A percentile compares a stretch with the other conserved stretches of the same genome.
phyloP scores from a whole-genome alignment of 805 yeast species.

The Ogataea haglerorum region DNA sequence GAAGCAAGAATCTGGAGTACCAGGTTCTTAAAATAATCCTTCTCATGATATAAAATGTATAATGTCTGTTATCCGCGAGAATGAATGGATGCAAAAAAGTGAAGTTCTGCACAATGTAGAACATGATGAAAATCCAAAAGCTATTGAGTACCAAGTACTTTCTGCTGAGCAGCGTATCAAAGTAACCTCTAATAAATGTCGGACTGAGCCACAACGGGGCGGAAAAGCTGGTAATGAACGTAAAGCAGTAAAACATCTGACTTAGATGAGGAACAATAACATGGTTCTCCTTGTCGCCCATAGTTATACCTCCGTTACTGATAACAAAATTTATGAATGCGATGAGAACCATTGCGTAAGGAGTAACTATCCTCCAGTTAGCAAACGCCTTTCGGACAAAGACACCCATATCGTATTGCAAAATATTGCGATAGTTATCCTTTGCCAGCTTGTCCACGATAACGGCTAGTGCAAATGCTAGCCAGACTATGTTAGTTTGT shows the following conservation, averaged over 20 bases:
- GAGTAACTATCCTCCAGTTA: slow-evolving; percentile 35
- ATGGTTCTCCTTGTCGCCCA: slow-evolving; percentile 92
- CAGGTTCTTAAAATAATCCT: slow-evolving; percentile 51
- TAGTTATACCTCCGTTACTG: slow-evolving; percentile 77
- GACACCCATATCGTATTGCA: slow-evolving; percentile 21
- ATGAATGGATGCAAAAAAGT: slow-evolving; percentile 87
- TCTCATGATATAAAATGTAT: slow-evolving; percentile 81
- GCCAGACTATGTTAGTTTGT: slow-evolving; percentile 92
- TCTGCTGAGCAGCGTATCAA: slow-evolving; percentile 29
- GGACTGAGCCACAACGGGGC: slow-evolving; percentile 69
- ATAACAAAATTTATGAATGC: slow-evolving; percentile 56
- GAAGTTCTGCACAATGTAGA: slow-evolving; percentile 48
- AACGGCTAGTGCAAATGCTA: slow-evolving; percentile 53
- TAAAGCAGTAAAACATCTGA: slow-evolving; percentile 75
- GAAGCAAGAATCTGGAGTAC: slow-evolving; percentile 46
- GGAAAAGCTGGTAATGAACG: slow-evolving; percentile 62
- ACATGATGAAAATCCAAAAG: slow-evolving; percentile 33
- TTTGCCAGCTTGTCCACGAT: slow-evolving; percentile 49
- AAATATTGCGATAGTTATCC: slow-evolving; percentile 28
- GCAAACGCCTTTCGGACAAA: slow-evolving; percentile 33
- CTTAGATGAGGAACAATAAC: slow-evolving; percentile 65
- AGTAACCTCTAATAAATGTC: slow-evolving; percentile 39
- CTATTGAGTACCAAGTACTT: slow-evolving; percentile 19
- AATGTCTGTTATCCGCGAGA: slow-evolving; percentile 92
- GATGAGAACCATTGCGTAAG: slow-evolving; percentile 50